phyloP scores from a whole-genome alignment of 2,329 filamentous ascomycete species.

The Talaromyces albobiverticillius region DNA sequence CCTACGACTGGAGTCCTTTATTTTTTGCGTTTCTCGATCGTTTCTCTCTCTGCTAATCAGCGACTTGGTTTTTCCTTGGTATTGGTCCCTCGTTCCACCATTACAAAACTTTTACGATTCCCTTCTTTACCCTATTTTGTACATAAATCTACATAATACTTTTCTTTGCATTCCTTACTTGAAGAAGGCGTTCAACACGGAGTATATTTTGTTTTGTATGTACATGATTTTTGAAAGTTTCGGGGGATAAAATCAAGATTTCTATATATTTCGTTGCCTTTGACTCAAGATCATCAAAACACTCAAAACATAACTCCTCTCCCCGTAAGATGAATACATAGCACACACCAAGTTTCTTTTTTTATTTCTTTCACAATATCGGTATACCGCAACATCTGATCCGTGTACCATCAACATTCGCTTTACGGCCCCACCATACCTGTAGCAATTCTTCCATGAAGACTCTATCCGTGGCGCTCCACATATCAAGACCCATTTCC shows the following conservation, averaged over 20 bases:
- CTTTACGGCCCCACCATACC: constrained; percentile 46
- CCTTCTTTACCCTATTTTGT: background rate
- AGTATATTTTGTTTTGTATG: background rate
- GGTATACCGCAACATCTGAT: constrained; percentile 49
- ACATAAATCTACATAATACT: background rate
- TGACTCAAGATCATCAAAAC: too few relatives aligned
- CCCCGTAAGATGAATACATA: too few relatives aligned
- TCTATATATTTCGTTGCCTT: background rate
- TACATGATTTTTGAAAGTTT: background rate
- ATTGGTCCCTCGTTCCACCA: background rate
- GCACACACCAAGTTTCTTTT: too few relatives aligned
- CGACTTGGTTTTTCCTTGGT: background rate
- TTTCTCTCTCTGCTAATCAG: background rate
- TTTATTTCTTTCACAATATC: constrained; percentile 38
- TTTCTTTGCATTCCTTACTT: background rate
- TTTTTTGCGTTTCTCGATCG: constrained; percentile 6
- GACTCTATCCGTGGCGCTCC: constrained; percentile 45
- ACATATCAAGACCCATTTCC: constrained; percentile 49
- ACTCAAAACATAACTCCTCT: too few relatives aligned
- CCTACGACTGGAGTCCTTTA: background rate
- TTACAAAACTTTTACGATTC: background rate
- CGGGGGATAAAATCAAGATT: background rate
- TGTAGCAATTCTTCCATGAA: constrained; percentile 46
- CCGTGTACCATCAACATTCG: constrained; percentile 40
- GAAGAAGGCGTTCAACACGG: background rate